Base-by-base conservation (phyloP, 116 monocot species). In the Iris pallida region DNA sequence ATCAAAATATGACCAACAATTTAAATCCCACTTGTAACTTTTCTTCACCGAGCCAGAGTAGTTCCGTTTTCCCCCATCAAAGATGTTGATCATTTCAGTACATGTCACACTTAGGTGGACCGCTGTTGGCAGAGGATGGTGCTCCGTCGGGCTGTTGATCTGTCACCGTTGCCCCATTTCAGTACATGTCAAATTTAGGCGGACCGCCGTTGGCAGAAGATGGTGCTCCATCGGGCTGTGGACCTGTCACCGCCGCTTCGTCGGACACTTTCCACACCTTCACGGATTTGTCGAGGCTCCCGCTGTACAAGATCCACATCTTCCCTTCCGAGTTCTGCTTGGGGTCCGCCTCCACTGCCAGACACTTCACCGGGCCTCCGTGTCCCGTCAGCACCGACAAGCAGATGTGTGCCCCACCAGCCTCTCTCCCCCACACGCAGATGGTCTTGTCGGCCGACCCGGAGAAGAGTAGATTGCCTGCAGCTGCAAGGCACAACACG, bases 211-310 rank as follows among this genome's bases (percentile, higher is more conserved):
- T 13, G 59, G 59, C 2, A 2, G 59, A 59, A 1, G 59, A 51
- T 51, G 49, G 13, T 51, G 41, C 59, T 16, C 10, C 12, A 2
- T 41, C 10, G 41, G 13, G 2, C 41, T 41, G 9, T 2, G 5
- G 40, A 12, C 5, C 11, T 15, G 76, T 17, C 14, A 14, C 11
- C 30, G 30, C 5, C 12, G 47, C 10, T n/a, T 53, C 55, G 44
- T 79, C 73, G 18, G 71, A 66, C 42, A 83, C 77, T 70, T 66
- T 60, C 87, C 87, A 87, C 10, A 87, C 78, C 79, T 87, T 87
- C 11, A 87, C 78, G 7, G 83, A 83, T 76, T 80, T 83, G 68
- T 87, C 87, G 16, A 87, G 56, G 71, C 87, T 80, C 12, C 87
- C 87, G 55, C 87, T 83, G 62, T 87, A 87, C 20, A 87, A 64